Base-by-base conservation (phyloP, 176 grass and related monocot species). In the Aechmea fasciata region DNA sequence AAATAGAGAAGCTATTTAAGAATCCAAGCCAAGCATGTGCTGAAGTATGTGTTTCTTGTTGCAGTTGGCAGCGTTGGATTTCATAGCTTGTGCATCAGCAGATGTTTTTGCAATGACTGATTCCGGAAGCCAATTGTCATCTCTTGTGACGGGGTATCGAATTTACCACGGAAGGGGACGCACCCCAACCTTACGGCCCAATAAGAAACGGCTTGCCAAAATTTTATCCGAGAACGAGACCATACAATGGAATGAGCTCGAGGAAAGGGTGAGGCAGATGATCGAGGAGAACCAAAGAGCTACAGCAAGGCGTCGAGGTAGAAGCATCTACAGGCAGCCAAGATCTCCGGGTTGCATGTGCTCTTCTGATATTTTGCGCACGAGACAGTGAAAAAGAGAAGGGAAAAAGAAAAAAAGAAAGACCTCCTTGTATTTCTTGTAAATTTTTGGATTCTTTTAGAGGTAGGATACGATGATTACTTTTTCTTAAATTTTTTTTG, bases 81-180 rank as follows among this genome's bases (percentile, higher is more conserved):
- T 99, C 77, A 90, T 99, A 53, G 94, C 86, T 70, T 93, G 94
- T 77, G 86, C 94, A 0, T 81, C 89, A 57, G 70, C 89, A 26
- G 86, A 99, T 77, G 89, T 99, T 68, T 93, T 99, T 82, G 86
- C 82, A 47, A 82, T 99, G 87, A 99, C 94, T 47, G 94, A 99
- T 79, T 87, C 94, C 19, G 94, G 94, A 52, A 99, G 94, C 80
- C 94, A 99, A 72, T 81, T 99, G 12, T 92, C 94, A 71, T 99
- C 94, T 47, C 84, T 93, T 3, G 94, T 99, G 59, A 90, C 82
- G 8, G 94, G 94, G 20, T 92, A 73, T 69, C 85, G 89, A 8
- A 79, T 87, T 24, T 99, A 99, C 89, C 94, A 99, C 66, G 94
- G 94, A 14, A 65, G 61, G 65, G 94, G 86, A 22, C 82, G 80